Evolutionary conservation across 495 filamentous ascomycete species (phyloP), one percentile per base, ranked within the genome.

Genomic region (Podospora pseudocomata): DNA sequence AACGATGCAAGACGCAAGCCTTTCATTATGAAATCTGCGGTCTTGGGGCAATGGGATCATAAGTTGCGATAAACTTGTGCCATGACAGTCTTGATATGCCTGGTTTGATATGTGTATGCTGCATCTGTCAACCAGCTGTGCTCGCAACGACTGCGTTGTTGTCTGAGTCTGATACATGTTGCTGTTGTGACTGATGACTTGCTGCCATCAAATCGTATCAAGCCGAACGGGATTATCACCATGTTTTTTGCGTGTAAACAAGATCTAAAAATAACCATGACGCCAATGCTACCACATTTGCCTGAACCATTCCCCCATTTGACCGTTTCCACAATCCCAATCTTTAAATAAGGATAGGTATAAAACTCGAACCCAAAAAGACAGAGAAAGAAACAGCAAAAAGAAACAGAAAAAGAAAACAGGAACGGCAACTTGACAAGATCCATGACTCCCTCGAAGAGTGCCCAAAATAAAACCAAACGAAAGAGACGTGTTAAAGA

Each of bases 1-100:
- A 71, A 54, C 64, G 63, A 58, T 64, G 49, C 60, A 66, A 62
- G 64, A 61, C 65, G 74, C 75, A 70, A 71, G 72, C 72, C 69
- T 56, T 65, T 75, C 71, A 34, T 74, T 71, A 60, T 68, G 67
- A 53, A 32, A 68, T 68, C 70, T 55, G 66, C 57, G 69, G 60
- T 66, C 28, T 71, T 68, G 65, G 65, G 65, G 72, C 70, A 77
- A 72, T 75, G 70, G 64, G 71, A 57, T 73, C 49, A 58, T 13
- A 30, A 60, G 66, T 72, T 65, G 54, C 60, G 65, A 64, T 53
- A 23, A 39, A 13, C 15, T 28, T 54, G 20, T 53, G 34, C 44
- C 15, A 16, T 16, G 2, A 49, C 13, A 18, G 9, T 26, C 20
- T 65, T 58, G 44, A 32, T 56, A 49, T 49, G 39, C 39, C 13